A percentile compares a stretch with the other conserved stretches of the same genome.
These are phyloP conservation scores for Thermoascus crustaceus DNA, from an alignment of 2,329 filamentous ascomycete species.

Conservation along the genomic window DNA sequence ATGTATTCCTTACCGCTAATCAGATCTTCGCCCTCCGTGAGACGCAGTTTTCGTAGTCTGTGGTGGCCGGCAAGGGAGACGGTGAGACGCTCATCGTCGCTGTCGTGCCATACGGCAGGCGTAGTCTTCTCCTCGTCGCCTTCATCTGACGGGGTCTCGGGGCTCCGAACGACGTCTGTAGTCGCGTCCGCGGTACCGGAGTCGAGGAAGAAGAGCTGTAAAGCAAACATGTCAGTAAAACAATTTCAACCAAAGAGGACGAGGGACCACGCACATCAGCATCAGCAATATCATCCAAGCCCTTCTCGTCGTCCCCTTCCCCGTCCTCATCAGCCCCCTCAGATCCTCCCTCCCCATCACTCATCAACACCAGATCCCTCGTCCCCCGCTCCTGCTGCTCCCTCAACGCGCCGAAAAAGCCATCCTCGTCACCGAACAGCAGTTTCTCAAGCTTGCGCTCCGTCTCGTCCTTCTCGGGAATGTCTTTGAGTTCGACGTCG, in stretches of 20 bases:
- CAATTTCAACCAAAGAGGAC: not conserved
- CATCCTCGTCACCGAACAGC: conserved; percentile 79
- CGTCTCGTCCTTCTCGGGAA: conserved; percentile 64
- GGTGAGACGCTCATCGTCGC: conserved; percentile 81
- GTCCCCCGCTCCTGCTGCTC: conserved; percentile 40
- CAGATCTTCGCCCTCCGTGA: conserved; percentile 74
- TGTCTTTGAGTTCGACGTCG: conserved; percentile 20
- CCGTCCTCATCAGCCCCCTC: conserved; percentile 28
- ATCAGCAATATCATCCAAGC: conserved; percentile 62
- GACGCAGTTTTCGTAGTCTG: conserved; percentile 72
- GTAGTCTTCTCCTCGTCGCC: conserved; percentile 22
- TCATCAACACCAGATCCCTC: conserved; percentile 28
- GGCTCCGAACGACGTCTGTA: conserved; percentile 19
- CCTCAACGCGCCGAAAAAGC: conserved; percentile 69
- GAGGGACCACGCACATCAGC: conserved; percentile 48
- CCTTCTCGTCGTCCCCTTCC: conserved; percentile 41
- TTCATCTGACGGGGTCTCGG: conserved; percentile 33
- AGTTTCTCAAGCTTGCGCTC: conserved; percentile 81
- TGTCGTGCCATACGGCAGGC: conserved; percentile 71
- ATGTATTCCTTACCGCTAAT: conserved; percentile 82
- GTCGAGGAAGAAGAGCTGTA: conserved; percentile 72
- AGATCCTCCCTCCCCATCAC: conserved; percentile 22
- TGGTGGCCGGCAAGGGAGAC: conserved; percentile 72
- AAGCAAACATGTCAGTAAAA: conserved; percentile 2
- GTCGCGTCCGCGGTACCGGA: conserved; percentile 45